Evolutionary conservation across 2,329 filamentous ascomycete species (phyloP).

Genomic region (Thelonectria blattea): DNA sequence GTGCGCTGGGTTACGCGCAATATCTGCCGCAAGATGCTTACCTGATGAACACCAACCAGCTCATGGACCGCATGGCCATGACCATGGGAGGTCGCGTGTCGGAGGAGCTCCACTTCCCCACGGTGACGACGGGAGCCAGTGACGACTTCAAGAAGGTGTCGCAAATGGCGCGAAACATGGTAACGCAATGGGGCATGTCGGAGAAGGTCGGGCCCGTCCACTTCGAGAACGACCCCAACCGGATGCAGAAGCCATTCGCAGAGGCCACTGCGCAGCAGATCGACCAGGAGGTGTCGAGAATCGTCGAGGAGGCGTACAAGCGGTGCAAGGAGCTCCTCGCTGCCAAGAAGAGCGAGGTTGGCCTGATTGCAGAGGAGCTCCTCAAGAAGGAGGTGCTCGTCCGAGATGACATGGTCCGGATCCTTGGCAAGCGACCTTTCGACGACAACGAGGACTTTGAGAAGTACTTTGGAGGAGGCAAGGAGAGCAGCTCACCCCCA

Average conservation of each 20-base stretch:
- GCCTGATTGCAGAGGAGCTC: constrained; percentile 90
- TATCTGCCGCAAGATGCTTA: constrained; percentile 96
- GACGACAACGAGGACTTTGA: constrained; percentile 85
- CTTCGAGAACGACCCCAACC: constrained; percentile 83
- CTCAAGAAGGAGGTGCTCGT: constrained; percentile 89
- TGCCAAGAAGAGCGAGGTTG: constrained; percentile 87
- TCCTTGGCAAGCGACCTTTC: constrained; percentile 85
- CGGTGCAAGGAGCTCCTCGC: constrained; percentile 84
- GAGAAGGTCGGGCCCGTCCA: constrained; percentile 91
- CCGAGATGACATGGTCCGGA: constrained; percentile 88
- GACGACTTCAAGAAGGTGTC: constrained; percentile 99
- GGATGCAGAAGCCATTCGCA: constrained; percentile 92
- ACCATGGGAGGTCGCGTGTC: constrained; percentile 93
- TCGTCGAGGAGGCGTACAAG: constrained; percentile 91
- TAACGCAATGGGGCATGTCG: constrained; percentile 99
- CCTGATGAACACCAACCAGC: constrained; percentile 91
- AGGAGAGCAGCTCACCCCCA: constrained; percentile 63
- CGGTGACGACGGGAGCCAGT: constrained; percentile 90
- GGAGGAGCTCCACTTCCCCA: constrained; percentile 96
- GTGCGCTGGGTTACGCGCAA: constrained; percentile 93
- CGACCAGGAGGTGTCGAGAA: constrained; percentile 87
- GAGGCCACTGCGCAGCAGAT: constrained; percentile 93
- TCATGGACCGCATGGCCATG: constrained; percentile 99
- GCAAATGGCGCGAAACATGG: constrained; percentile 94
- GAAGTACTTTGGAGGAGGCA: constrained; percentile 83